A percentile compares a stretch with the other conserved stretches of the same genome.
Conservation (phyloP, 176 grass and related monocot species). For the Triticum turgidum region DNA sequence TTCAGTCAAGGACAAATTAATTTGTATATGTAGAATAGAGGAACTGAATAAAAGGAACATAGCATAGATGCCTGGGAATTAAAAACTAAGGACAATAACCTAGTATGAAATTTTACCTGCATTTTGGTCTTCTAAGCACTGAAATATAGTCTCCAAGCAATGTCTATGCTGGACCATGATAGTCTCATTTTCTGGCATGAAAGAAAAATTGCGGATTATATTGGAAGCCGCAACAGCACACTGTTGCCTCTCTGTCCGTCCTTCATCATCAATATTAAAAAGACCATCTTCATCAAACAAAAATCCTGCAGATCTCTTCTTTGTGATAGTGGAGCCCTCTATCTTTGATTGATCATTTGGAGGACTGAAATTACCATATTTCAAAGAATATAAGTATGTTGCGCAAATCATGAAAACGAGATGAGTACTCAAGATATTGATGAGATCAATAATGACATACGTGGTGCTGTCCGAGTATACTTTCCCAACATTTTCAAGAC, state of each 20-base stretch:
- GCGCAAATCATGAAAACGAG: conserved; percentile 19
- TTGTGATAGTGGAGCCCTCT: conserved; percentile 45
- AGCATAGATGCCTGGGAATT: background rate
- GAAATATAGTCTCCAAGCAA: conserved; percentile 96
- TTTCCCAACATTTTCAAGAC: conserved; percentile 67
- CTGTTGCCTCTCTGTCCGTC: conserved; percentile 74
- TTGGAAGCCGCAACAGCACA: conserved; percentile 94
- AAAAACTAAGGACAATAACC: conserved; percentile 2
- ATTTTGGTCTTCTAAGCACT: conserved; percentile 90
- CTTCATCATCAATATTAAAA: conserved; percentile 95
- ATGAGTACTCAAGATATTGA: conserved; percentile 6
- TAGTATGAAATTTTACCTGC: conserved; percentile 47
- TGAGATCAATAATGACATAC: conserved; percentile 32
- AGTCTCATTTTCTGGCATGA: conserved; percentile 97
- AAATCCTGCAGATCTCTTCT: conserved; percentile 61
- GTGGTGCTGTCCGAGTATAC: conserved; percentile 41
- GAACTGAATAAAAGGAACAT: conserved; percentile 8
- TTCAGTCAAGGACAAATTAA: conserved; percentile 1
- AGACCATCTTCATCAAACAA: conserved; percentile 92
- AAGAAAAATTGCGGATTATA: conserved; percentile 98
- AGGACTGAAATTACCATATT: conserved; percentile 32
- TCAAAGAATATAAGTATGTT: conserved; percentile 22
- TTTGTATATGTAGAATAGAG: background rate
- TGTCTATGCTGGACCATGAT: conserved; percentile 97
- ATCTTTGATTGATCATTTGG: conserved; percentile 52